Evolutionary conservation across 306 rosid genomes (phyloP).

Genomic region (Inga leiocalycina): DNA sequence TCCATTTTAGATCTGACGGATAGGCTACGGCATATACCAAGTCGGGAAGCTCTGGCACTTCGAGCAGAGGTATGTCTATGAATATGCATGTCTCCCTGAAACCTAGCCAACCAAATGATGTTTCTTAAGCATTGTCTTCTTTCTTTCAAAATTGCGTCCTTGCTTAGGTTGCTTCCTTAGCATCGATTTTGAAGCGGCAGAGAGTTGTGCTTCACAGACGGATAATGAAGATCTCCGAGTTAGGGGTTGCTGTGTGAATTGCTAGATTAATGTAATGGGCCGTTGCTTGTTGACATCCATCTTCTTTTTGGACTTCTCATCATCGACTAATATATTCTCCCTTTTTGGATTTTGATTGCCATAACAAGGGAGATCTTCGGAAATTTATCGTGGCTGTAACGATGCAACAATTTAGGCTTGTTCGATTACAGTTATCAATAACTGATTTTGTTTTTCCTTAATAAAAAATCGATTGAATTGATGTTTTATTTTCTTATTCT

Average conservation of each 20-base stretch:
- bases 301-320: background rate
- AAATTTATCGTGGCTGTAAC: background rate
- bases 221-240: constrained; percentile 71
- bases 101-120: constrained; percentile 1
- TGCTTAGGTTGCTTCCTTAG: constrained; percentile 74
- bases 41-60: constrained; percentile 77
- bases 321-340: constrained; percentile 20
- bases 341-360: background rate
- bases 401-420: background rate
- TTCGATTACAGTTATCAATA: background rate
- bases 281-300: constrained; percentile 25
- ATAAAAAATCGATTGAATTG: background rate
- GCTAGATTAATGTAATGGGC: background rate
- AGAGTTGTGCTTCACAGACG: constrained; percentile 59
- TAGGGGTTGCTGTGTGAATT: constrained; percentile 72
- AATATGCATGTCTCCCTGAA: constrained; percentile 7
- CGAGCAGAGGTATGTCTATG: constrained; percentile 76
- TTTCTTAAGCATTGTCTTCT: constrained; percentile 19
- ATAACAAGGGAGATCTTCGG: background rate
- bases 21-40: constrained; percentile 74
- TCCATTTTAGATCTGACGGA: constrained; percentile 68
- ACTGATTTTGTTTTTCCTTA: background rate
- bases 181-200: constrained; percentile 61
- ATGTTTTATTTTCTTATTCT: background rate
- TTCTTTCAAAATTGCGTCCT: constrained; percentile 13